phyloP scores from a whole-genome alignment of 176 grass and related monocot genomes.

The Zoysia japonica region DNA sequence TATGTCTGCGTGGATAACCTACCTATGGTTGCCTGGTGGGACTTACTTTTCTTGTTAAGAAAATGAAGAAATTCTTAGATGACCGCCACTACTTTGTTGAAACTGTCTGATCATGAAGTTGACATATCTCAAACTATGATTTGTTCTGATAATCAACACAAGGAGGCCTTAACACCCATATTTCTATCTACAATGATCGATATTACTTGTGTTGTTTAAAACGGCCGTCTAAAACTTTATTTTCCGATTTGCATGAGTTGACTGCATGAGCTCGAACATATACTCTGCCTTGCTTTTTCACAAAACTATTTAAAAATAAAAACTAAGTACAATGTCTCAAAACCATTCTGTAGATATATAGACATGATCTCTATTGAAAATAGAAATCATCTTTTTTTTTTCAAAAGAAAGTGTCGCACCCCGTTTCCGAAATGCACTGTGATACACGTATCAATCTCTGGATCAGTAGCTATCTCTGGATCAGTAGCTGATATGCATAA shows the following conservation, averaged over 20 bases:
- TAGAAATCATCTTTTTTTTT: neutral
- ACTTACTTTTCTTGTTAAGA: neutral
- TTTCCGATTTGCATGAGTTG: neutral
- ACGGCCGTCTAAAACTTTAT: neutral
- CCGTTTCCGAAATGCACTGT: too few species aligned
- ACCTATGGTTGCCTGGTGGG: neutral
- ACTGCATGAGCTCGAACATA: neutral
- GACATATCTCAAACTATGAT: slow-evolving; percentile 44
- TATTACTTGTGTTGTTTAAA: neutral
- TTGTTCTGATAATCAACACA: slow-evolving; percentile 22
- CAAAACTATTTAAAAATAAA: neutral
- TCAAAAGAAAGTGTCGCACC: too few species aligned
- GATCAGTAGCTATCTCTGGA: too few species aligned
- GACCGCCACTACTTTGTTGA: neutral
- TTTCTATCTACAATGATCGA: slow-evolving; percentile 20
- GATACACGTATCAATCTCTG: too few species aligned
- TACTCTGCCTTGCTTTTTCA: neutral
- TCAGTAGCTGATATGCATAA: too few species aligned
- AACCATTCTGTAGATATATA: neutral
- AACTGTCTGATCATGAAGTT: slow-evolving; percentile 20
- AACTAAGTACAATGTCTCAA: neutral
- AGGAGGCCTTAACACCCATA: slow-evolving; percentile 19
- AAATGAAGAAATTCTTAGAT: neutral
- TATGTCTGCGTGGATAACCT: neutral
- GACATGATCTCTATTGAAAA: neutral